Evolutionary conservation across 129 eudicot genomes (phyloP).

Genomic region (Silybum marianum): DNA sequence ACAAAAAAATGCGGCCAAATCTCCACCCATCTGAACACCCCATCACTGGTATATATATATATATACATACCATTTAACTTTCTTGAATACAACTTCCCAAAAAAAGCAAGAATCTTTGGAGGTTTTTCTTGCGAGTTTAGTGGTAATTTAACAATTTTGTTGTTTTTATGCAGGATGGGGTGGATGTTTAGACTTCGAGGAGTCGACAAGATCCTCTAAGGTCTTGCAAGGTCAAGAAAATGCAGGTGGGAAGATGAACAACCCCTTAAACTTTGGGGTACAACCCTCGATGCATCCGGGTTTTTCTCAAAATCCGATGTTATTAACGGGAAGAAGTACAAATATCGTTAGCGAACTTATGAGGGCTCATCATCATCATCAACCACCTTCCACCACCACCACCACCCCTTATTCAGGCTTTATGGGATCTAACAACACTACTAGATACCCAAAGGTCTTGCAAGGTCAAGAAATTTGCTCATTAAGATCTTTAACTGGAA

Average conservation of each 20-base stretch:
- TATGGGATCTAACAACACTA: slow-evolving; percentile 59
- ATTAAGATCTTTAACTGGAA: slow-evolving; percentile 47
- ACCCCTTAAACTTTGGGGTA: slow-evolving; percentile 50
- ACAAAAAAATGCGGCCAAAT: slow-evolving; percentile 68
- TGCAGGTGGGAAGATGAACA: slow-evolving; percentile 59
- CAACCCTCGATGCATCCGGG: slow-evolving; percentile 46
- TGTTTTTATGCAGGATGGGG: slow-evolving; percentile 48
- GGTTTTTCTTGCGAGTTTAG: slow-evolving; percentile 6
- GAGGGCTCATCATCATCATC: slow-evolving; percentile 49
- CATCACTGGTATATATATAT: slow-evolving; percentile 32
- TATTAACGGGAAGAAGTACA: slow-evolving; percentile 38
- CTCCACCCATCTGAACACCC: slow-evolving; percentile 60
- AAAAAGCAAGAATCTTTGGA: slow-evolving; percentile 3
- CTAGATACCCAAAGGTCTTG: slow-evolving; percentile 93
- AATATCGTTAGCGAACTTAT: slow-evolving; percentile 33
- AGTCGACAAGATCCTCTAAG: slow-evolving; percentile 88
- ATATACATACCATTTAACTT: background rate
- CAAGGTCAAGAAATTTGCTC: slow-evolving; percentile 99
- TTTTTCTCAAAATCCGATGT: slow-evolving; percentile 36
- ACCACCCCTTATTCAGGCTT: slow-evolving; percentile 49
- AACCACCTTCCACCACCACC: slow-evolving; percentile 41
- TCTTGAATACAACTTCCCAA: background rate
- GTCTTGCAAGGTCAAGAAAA: slow-evolving; percentile 99
- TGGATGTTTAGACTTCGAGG: slow-evolving; percentile 86
- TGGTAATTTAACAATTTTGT: slow-evolving; percentile 12